Conservation (phyloP, 495 filamentous ascomycete genomes). For the Daldinia caldariorum region DNA sequence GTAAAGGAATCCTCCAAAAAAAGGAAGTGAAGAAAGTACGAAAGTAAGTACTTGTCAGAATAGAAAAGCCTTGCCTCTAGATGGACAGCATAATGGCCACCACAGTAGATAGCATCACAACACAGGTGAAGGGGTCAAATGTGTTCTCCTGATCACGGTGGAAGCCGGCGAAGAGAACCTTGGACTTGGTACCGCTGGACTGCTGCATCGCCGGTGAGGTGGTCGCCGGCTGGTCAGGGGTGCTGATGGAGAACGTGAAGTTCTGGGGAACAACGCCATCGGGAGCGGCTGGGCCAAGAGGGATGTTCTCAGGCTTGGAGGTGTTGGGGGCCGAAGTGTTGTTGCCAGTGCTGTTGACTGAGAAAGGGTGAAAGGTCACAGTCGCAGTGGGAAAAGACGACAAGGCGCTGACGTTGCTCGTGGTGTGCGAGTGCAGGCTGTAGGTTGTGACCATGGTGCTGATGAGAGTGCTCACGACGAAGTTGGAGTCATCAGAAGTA, state of each 20-base stretch:
- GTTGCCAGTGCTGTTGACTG: slow-evolving; percentile 15
- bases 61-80: not conserved
- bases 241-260: not conserved
- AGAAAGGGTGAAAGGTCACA: slow-evolving; percentile 9
- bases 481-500: slow-evolving; percentile 12
- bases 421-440: slow-evolving; percentile 16
- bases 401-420: slow-evolving; percentile 11
- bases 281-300: slow-evolving; percentile 14
- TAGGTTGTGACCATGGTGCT: slow-evolving; percentile 26
- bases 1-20: not conserved
- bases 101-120: slow-evolving; percentile 25
- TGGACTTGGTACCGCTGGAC: not conserved
- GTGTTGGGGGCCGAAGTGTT: not conserved
- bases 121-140: slow-evolving; percentile 8
- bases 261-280: slow-evolving; percentile 11
- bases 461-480: slow-evolving; percentile 23
- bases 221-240: not conserved
- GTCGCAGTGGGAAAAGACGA: not conserved
- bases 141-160: not conserved
- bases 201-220: not conserved
- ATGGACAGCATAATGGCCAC: slow-evolving; percentile 9
- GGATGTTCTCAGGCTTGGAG: slow-evolving; percentile 11
- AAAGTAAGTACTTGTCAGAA: no score
- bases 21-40: no score
- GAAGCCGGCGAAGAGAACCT: not conserved